A percentile compares a stretch with the other conserved stretches of the same genome.
Conservation (phyloP, 2,329 filamentous ascomycete genomes). For the Tetracladium maxilliforme region DNA sequence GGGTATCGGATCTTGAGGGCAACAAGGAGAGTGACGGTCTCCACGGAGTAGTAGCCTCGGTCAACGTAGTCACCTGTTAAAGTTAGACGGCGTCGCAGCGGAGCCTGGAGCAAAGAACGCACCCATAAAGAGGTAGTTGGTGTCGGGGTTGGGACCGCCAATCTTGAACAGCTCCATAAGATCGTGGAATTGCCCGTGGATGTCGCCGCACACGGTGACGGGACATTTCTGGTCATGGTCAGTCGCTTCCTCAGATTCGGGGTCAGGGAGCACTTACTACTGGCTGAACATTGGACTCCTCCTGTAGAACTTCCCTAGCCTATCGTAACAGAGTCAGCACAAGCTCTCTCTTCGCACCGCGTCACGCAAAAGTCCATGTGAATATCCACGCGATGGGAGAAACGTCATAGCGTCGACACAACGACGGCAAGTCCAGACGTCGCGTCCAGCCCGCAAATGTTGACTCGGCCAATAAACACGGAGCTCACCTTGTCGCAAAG, state of each 20-base stretch:
- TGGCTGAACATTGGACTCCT: slow-evolving; percentile 97
- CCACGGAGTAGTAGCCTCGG: slow-evolving; percentile 96
- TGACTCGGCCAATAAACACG: no score
- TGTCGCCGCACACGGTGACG: slow-evolving; percentile 96
- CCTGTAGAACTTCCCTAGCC: slow-evolving; percentile 92
- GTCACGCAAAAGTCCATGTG: no score
- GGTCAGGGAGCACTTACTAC: slow-evolving; percentile 49
- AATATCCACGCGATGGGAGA: no score
- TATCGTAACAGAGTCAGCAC: slow-evolving; percentile 18
- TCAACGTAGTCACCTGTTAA: slow-evolving; percentile 85
- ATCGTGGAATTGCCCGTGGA: slow-evolving; percentile 98
- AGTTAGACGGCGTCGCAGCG: slow-evolving; percentile 6
- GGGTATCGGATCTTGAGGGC: slow-evolving; percentile 97
- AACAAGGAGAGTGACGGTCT: slow-evolving; percentile 92
- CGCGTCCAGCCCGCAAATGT: no score
- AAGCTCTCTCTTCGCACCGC: slow-evolving; percentile 1
- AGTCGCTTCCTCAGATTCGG: neutral
- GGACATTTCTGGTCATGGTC: slow-evolving; percentile 65
- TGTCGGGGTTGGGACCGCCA: slow-evolving; percentile 92
- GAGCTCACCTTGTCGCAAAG: slow-evolving; percentile 86
- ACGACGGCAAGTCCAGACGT: no score
- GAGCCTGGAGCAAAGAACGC: slow-evolving; percentile 17
- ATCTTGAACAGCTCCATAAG: slow-evolving; percentile 99
- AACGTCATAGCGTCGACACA: no score
- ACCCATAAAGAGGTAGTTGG: slow-evolving; percentile 99